Conservation (phyloP, 2,329 filamentous ascomycete species). For the Colletotrichum chlorophyti region DNA sequence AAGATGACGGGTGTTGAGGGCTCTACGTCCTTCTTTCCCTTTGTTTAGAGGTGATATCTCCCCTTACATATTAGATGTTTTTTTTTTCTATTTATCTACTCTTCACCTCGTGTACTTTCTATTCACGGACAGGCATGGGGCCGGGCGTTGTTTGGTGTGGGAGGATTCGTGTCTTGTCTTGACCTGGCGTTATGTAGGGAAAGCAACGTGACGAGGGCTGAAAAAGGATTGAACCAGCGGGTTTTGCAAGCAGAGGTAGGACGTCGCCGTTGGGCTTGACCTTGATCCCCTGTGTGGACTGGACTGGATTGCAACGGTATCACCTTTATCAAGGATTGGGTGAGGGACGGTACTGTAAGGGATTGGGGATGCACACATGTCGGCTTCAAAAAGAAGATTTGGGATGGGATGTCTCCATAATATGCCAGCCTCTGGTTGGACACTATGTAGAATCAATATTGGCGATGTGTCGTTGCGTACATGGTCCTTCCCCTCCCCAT, state of each 20-base stretch:
- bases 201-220: slow-evolving; percentile 22
- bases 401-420: slow-evolving; percentile 15
- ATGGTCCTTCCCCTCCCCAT: not conserved
- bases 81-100: not conserved
- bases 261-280: slow-evolving; percentile 6
- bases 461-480: slow-evolving; percentile 1
- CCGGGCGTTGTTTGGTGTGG: slow-evolving; percentile 2
- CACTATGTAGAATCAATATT: slow-evolving; percentile 25
- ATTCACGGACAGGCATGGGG: slow-evolving; percentile 6
- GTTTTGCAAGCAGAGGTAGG: slow-evolving; percentile 15
- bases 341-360: not conserved
- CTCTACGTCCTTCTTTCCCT: not conserved
- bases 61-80: slow-evolving; percentile 14
- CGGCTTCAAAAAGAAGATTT: slow-evolving; percentile 18
- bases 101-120: slow-evolving; percentile 4
- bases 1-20: slow-evolving; percentile 37
- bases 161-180: slow-evolving; percentile 3
- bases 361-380: slow-evolving; percentile 12
- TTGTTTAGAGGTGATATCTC: not conserved
- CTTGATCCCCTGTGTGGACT: slow-evolving; percentile 10
- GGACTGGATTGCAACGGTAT: slow-evolving; percentile 1
- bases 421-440: not conserved
- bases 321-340: too few species aligned
- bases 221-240: slow-evolving; percentile 25
- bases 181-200: slow-evolving; percentile 14